Evolutionary conservation across 2,329 filamentous ascomycete species (phyloP), one percentile per base, ranked within the genome.

Genomic region (Scytalidium lignicola): DNA sequence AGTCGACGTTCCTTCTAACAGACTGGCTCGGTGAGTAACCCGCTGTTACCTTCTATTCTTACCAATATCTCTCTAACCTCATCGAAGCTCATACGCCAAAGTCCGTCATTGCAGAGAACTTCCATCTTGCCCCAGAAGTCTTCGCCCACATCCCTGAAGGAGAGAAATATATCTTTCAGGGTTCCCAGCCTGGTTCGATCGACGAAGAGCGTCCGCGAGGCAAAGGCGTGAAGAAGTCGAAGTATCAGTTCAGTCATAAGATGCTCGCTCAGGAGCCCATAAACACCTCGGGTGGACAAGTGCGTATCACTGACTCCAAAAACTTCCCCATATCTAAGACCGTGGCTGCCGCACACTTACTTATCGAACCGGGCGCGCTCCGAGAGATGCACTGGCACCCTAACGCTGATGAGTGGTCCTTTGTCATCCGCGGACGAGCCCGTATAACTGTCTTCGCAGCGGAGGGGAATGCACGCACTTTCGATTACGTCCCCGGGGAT

Each of bases 91-190:
- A 86, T 61, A 90, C 85, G 0, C 85, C 86, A 39, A 85, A 84
- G 58, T 80, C 82, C 1, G 85, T 90, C 22, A 74, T 89, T 3
- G 74, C 81, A 28, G 83, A 90, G 65, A 90, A 90, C 69, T 90
- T 90, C 66, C 81, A 87, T 61, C 70, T 90, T 1, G 76, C 80
- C 0, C 80, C 85, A 0, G 80, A 88, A 59, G 73, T 89, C 22
- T 90, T 91, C 59, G 75, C 79, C 15, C 74, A 85, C 52, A 75
- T 89, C 10, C 85, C 86, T 3, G 66, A 79, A 44, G 70, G 74
- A 45, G 79, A 90, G 58, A 86, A 88, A 58, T 90, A 89, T 72
- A 90, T 90, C 63, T 90, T 90, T 73, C 77, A 85, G 58, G 86
- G 85, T 51, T 78, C 79, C 0, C 67, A 75, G 1, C 86, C 86